Conservation (phyloP, 1,284 basidiomycete genomes). For the Malassezia caprae region DNA sequence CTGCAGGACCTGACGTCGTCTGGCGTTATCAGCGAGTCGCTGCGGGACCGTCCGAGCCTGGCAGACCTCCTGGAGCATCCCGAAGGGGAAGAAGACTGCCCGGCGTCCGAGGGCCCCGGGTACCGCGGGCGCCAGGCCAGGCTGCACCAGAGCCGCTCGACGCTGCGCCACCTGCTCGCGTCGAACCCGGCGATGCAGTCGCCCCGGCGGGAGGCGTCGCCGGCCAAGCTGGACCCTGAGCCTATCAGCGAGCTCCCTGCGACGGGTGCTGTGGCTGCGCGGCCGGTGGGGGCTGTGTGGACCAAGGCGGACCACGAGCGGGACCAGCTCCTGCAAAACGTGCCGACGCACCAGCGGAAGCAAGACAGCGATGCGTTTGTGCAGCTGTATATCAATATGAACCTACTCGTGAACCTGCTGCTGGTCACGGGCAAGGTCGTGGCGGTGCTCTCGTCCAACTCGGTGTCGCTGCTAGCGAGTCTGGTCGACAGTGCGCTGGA, state of each 20-base stretch:
- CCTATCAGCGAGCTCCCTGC: not conserved
- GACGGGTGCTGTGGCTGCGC: not conserved
- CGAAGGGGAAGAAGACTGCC: not conserved
- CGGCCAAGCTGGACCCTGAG: not conserved
- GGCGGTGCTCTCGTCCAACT: slow-evolving; percentile 54
- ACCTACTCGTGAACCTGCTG: slow-evolving; percentile 50
- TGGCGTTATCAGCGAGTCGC: not conserved
- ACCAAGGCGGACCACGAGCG: slow-evolving; percentile 32
- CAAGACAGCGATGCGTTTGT: slow-evolving; percentile 32
- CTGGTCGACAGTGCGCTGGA: slow-evolving; percentile 55
- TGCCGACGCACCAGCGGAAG: slow-evolving; percentile 37
- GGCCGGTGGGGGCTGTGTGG: slow-evolving; percentile 7
- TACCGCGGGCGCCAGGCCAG: not conserved
- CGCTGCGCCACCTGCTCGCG: slow-evolving; percentile 1
- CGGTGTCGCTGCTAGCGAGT: slow-evolving; percentile 55
- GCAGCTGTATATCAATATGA: slow-evolving; percentile 44
- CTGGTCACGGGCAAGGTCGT: slow-evolving; percentile 53
- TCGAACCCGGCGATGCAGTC: slow-evolving; percentile 6
- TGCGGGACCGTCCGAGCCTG: not conserved
- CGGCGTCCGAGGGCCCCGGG: not conserved
- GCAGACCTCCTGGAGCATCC: slow-evolving; percentile 2
- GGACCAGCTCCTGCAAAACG: slow-evolving; percentile 33
- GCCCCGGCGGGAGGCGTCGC: not conserved
- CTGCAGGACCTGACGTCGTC: slow-evolving; percentile 5
- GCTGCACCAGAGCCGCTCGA: not conserved